A percentile compares a stretch with the other conserved stretches of the same genome.
Conservation (phyloP, 2,329 filamentous ascomycete species). For the Zasmidium citrigriseum region DNA sequence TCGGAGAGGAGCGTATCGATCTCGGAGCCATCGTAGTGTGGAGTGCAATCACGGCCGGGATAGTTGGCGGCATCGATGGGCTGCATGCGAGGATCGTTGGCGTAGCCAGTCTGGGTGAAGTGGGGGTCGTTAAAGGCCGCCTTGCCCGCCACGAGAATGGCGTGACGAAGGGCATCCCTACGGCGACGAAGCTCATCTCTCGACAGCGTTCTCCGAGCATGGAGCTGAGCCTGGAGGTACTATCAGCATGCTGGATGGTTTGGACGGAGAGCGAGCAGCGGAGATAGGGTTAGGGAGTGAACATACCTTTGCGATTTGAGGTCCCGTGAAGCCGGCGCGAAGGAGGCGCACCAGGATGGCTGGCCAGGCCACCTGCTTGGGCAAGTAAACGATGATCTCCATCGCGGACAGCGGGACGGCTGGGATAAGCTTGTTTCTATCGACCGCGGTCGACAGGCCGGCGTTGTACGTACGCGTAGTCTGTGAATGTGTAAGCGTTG, state of each 20-base stretch:
- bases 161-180: not conserved
- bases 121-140: not conserved
- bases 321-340: not conserved
- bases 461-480: not conserved
- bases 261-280: not conserved
- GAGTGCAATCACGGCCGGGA: not conserved
- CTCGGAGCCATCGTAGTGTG: not conserved
- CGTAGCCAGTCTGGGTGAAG: not conserved
- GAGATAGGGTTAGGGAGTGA: not conserved
- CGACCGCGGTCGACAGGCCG: not conserved
- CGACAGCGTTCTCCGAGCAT: not conserved
- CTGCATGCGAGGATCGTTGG: not conserved
- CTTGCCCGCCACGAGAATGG: not conserved
- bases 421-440: not conserved
- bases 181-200: not conserved
- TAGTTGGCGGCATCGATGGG: not conserved
- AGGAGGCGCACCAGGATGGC: not conserved
- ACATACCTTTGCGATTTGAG: not conserved
- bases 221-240: not conserved
- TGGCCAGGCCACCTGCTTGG: not conserved
- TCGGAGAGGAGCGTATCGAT: not conserved
- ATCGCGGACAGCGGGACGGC: not conserved
- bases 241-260: not conserved
- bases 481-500: not conserved
- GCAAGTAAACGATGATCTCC: constrained; percentile 3